A percentile compares a stretch with the other conserved stretches of the same genome.
Conservation (phyloP, 176 grass and related monocot species). For the Carex cristatella region DNA sequence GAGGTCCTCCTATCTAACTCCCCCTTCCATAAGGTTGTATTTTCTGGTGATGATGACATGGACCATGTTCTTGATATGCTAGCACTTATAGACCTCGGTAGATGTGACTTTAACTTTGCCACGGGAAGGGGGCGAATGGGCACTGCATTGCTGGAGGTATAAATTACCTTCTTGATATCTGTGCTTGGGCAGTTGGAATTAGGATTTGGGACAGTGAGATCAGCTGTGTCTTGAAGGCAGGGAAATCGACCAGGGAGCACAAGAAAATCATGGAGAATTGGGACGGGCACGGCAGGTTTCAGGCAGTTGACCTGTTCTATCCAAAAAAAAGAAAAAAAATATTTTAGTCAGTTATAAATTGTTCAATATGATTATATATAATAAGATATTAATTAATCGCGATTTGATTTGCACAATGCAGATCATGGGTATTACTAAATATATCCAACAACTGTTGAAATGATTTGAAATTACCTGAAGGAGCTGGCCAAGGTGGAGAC, state of each 20-base stretch:
- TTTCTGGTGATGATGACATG: slow-evolving; percentile 13
- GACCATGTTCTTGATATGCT: slow-evolving; percentile 29
- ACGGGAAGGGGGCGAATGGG: slow-evolving; percentile 12
- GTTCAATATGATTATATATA: not conserved
- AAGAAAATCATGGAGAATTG: slow-evolving; percentile 56
- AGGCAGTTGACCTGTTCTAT: slow-evolving; percentile 37
- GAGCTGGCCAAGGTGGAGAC: slow-evolving; percentile 84
- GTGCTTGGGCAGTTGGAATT: not conserved
- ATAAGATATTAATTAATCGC: not conserved
- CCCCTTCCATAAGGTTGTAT: slow-evolving; percentile 20
- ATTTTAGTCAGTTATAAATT: not conserved
- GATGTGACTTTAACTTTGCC: slow-evolving; percentile 22
- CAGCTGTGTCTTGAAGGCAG: slow-evolving; percentile 42
- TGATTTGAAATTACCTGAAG: slow-evolving; percentile 30
- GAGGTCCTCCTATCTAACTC: slow-evolving; percentile 21
- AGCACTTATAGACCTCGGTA: slow-evolving; percentile 33
- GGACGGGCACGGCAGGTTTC: slow-evolving; percentile 47
- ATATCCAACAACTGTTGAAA: not conserved
- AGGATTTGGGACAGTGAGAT: slow-evolving; percentile 20
- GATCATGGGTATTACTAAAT: not conserved
- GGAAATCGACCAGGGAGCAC: slow-evolving; percentile 47
- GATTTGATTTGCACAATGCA: not conserved
- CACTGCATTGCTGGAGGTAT: slow-evolving; percentile 11
- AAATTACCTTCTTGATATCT: slow-evolving; percentile 56
- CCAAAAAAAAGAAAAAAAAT: not conserved